Conservation (phyloP, 2,329 filamentous ascomycete species). For the Diaporthe nobilis region DNA sequence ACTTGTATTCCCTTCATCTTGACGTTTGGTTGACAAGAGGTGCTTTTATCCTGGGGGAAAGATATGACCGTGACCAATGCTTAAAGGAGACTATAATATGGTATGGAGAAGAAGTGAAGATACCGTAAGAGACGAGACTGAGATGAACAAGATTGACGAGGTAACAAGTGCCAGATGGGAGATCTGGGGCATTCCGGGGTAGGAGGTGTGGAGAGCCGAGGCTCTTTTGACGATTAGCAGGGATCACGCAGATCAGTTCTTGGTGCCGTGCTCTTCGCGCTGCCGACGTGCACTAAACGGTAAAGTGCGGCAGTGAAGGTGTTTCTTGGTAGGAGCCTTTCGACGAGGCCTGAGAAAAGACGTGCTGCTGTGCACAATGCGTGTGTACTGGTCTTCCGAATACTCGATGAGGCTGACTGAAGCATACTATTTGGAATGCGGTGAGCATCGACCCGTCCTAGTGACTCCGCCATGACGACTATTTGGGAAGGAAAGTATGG, state of each 20-base stretch:
- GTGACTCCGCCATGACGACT: background rate
- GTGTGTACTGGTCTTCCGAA: background rate
- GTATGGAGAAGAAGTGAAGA: background rate
- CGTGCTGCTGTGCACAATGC: too few relatives aligned
- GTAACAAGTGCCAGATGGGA: background rate
- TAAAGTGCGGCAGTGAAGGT: background rate
- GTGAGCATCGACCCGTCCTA: background rate
- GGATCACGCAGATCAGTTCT: conserved; percentile 33
- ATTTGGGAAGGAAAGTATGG: too few relatives aligned
- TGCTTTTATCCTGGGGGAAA: background rate
- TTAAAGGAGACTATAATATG: background rate
- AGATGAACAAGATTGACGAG: background rate
- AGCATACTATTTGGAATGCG: background rate
- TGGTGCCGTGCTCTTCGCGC: background rate
- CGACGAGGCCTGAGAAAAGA: background rate
- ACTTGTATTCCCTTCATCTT: conserved; percentile 54
- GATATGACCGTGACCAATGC: background rate
- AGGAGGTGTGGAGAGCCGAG: conserved; percentile 41
- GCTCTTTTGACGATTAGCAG: conserved; percentile 31
- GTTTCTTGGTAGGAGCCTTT: background rate
- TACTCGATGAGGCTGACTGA: background rate
- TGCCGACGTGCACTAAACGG: background rate
- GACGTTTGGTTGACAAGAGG: background rate
- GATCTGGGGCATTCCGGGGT: conserved; percentile 34
- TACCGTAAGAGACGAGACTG: background rate